Evolutionary conservation across 768 basidiomycete species (phyloP).

Genomic region (Mycena metata): DNA sequence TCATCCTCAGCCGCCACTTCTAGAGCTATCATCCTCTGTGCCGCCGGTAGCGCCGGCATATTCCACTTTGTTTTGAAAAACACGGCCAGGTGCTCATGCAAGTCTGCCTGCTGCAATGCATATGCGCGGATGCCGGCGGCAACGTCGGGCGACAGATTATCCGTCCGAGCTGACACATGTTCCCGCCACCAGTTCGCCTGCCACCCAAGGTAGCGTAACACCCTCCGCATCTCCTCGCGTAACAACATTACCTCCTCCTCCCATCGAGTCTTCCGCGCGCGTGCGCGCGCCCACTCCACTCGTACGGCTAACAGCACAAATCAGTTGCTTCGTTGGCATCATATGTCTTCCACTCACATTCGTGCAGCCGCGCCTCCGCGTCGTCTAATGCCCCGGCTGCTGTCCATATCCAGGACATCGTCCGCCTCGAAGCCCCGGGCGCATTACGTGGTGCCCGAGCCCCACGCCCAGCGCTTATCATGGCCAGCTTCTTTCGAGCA

Average conservation of each 20-base stretch:
- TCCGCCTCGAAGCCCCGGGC: background rate
- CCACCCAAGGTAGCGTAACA: constrained; percentile 14
- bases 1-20: too few species aligned
- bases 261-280: constrained; percentile 21
- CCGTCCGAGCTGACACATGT: too few species aligned
- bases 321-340: background rate
- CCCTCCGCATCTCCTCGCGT: constrained; percentile 34
- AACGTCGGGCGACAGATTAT: background rate
- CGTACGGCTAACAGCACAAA: constrained; percentile 22
- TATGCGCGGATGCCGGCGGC: constrained; percentile 6
- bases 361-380: background rate
- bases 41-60: too few species aligned
- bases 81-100: background rate
- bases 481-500: constrained; percentile 18
- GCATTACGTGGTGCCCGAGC: constrained; percentile 5
- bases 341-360: background rate
- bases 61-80: too few species aligned
- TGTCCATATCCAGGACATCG: constrained; percentile 33
- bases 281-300: constrained; percentile 29
- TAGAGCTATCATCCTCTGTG: too few species aligned
- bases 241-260: constrained; percentile 31
- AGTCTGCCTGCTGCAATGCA: background rate
- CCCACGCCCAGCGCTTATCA: constrained; percentile 5
- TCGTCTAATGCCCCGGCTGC: constrained; percentile 1
- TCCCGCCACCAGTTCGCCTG: constrained; percentile 15